Evolutionary conservation across 495 filamentous ascomycete species (phyloP).

Genomic region (Sphaerosporella brunnea): DNA sequence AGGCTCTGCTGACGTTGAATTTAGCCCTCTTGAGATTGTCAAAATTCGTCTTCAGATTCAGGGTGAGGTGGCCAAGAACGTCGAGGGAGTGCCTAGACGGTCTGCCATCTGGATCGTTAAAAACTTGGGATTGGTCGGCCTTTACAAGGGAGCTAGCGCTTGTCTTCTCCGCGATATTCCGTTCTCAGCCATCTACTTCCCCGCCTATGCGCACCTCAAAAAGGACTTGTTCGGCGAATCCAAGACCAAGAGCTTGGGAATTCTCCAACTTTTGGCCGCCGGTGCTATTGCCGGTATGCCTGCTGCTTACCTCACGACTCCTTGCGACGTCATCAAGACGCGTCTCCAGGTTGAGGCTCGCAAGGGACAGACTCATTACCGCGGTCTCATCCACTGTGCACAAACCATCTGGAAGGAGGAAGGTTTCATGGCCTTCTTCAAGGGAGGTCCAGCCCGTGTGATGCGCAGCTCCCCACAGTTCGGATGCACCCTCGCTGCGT

Average conservation of each 20-base stretch:
- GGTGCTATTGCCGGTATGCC: conserved; percentile 98
- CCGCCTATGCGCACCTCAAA: conserved; percentile 87
- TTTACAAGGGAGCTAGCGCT: conserved; percentile 95
- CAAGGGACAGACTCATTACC: conserved; percentile 81
- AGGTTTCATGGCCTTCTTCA: conserved; percentile 92
- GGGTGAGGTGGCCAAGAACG: conserved; percentile 79
- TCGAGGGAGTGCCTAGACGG: conserved; percentile 65
- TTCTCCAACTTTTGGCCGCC: conserved; percentile 80
- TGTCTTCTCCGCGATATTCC: conserved; percentile 91
- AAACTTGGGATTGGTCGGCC: conserved; percentile 82
- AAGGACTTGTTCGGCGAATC: conserved; percentile 83
- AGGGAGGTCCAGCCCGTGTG: conserved; percentile 89
- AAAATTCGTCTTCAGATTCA: conserved; percentile 97
- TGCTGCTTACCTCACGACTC: conserved; percentile 90
- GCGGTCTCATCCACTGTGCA: conserved; percentile 71
- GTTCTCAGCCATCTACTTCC: conserved; percentile 98
- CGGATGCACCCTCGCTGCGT: conserved; percentile 87
- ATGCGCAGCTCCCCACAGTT: conserved; percentile 90
- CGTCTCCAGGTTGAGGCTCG: conserved; percentile 91
- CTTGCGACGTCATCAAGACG: conserved; percentile 98
- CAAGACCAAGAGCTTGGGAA: conserved; percentile 71
- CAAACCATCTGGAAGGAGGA: conserved; percentile 70
- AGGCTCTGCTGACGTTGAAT: neutral
- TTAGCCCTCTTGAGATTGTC: conserved; percentile 94
- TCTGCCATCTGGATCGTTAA: conserved; percentile 94